Evolutionary conservation across 1,284 basidiomycete genomes (phyloP), one percentile per base, ranked within the genome.

Genomic region (Kalmanozyma brasiliensis): DNA sequence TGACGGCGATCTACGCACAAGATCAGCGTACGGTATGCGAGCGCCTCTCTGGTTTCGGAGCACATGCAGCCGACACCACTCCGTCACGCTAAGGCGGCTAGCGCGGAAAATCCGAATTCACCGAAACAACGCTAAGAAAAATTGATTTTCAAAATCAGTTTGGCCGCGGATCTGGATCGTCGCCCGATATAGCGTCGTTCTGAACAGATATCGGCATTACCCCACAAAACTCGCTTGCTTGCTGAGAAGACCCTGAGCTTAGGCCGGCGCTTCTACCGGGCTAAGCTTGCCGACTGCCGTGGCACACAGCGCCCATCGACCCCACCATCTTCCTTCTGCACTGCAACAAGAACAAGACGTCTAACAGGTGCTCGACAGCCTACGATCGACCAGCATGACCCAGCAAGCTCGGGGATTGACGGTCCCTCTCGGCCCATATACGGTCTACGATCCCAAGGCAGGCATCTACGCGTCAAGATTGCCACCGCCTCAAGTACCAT

Each of bases 391-490:
- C 37, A 11, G 11, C 49, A 60, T 52, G 57, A 36, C 45, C 22
- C 44, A 49, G 19, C 20, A 19, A 17, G 13, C 34, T 20, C 17
- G 11, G 34, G n/a, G 19, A 9, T 44, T 38, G 29, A 42, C 30
- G 33, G 38, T 52, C 17, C 30, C 45, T 10, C 46, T 60, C 11
- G 58, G 58, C 0, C 58, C 49, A 6, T 48, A 38, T 22, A 60
- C 58, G 0, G 23, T 52, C 17, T 62, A 62, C 35, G 37, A 62
- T 19, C 42, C 24, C n/a, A 46, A 34, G 19, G 43, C 52, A 4
- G 52, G 59, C 13, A 11, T 55, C 23, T 62, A 62, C 20, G 36
- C 59, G 8, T 62, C 59, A 4, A 24, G 52, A 3, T 34, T 55
- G 22, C 52, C 52, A 9, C 47, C 37, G 11, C 52, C 59, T 16